Evolutionary conservation across 139 green algal species (phyloP), one percentile per base, ranked within the genome.

Genomic region (Pseudopediastrum boryanum): DNA sequence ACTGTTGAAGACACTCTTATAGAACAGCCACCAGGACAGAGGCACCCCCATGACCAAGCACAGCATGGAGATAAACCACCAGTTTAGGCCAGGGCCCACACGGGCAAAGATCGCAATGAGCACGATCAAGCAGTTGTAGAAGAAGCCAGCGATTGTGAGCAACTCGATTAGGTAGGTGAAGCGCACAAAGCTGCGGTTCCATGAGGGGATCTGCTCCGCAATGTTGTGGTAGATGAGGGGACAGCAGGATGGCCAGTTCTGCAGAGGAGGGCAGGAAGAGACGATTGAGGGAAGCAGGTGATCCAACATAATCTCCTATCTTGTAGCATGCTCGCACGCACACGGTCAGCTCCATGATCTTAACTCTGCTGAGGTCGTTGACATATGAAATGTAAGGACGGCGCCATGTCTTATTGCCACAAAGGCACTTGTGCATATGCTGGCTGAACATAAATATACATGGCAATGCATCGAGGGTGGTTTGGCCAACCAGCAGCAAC

Each of bases 221-320:
- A 82, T 82, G 64, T 68, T 58, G 76, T 82, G 76, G 39, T 76
- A 70, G 48, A 76, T 82, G 38, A 82, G 58, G 4, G 76, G 76
- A 16, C 64, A 75, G 76, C 64, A 76, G 2, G 76, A 41, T 7
- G 76, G 76, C 62, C 64, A 82, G 65, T 82, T 82, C 64, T 75
- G 64, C 76, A 35, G 41, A 7, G 9, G 51, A 25, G 19, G 13
- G 58, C 13, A 9, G 19, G 19, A 10, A 31, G 12, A 27, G 13
- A 67, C 10, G 13, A 67, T 27, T 16, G 48, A 58, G 54, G 54
- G 10, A 7, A 12, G 61, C 21, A 35, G 61, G 6, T 10, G 61
- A 10, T 41, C n/a, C n/a, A n/a, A n/a, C n/a, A n/a, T n/a, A n/a
- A n/a, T n/a, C n/a, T n/a, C n/a, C n/a, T n/a, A n/a, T n/a, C n/a